These are phyloP conservation scores for Volvox reticuliferus DNA, from an alignment of 139 green algal species.

Conservation along the genomic window DNA sequence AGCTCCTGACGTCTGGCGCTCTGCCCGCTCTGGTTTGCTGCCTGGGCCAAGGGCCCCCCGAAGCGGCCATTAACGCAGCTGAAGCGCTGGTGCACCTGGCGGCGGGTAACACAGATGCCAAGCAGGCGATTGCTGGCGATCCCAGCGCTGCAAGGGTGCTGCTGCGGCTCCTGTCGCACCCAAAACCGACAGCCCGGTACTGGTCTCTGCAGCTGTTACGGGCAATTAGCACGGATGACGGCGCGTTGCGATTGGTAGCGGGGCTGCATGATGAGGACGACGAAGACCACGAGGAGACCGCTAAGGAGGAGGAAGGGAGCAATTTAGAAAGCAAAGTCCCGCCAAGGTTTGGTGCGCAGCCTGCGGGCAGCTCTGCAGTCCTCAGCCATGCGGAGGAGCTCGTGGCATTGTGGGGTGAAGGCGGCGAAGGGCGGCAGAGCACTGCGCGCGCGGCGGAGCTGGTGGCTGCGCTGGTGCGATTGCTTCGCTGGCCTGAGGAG, in stretches of 20 bases:
- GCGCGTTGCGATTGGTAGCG: not conserved
- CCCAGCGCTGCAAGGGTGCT: not conserved
- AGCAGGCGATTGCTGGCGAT: conserved; percentile 6
- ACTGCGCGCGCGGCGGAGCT: not conserved
- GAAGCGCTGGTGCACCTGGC: conserved; percentile 63
- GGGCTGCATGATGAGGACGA: not conserved
- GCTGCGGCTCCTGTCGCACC: not conserved
- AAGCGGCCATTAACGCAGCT: conserved; percentile 37
- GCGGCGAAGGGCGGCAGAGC: not conserved
- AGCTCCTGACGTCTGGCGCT: conserved; percentile 49
- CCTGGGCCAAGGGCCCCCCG: not conserved
- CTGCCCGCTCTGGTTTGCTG: conserved; percentile 49
- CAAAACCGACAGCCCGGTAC: conserved; percentile 8
- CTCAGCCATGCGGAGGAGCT: too few relatives aligned
- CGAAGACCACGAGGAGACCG: not conserved
- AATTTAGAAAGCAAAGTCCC: too few relatives aligned
- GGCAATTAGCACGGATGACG: conserved; percentile 23
- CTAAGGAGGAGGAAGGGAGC: not conserved
- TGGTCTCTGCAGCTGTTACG: conserved; percentile 49
- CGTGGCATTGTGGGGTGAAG: too few relatives aligned
- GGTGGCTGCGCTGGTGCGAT: not conserved
- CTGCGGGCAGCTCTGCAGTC: too few relatives aligned
- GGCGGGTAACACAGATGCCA: conserved; percentile 1
- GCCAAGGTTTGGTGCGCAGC: too few relatives aligned
- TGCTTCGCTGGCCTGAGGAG: not conserved